Evolutionary conservation across 2,329 filamentous ascomycete species (phyloP), one percentile per base, ranked within the genome.

Genomic region (Graphium sp.): DNA sequence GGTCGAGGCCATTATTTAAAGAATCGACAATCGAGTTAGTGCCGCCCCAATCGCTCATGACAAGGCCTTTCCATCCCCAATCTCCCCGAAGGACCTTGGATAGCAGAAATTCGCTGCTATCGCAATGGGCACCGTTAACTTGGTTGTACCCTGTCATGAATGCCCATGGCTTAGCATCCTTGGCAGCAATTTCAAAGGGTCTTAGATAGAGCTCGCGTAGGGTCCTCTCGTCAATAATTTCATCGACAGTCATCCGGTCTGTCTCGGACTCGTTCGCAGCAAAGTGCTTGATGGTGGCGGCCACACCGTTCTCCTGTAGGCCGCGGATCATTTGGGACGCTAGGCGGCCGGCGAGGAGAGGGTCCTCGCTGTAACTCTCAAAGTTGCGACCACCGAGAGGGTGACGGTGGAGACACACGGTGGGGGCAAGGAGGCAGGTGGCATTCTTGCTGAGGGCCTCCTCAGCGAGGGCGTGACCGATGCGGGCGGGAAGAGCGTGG

Each of bases 381-480:
- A 56, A 56, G 11, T 52, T 52, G 23, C 53, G 44, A n/a, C 53
- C 53, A 4, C 53, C 53, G 5, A 57, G 37, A 0, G 53, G 53
- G 3, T 49, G 53, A 17, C 53, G 46, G 22, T 56, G 53, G n/a
- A 56, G 49, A 37, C 49, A 58, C 22, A 60, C 37, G 14, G 43
- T 46, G 6, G 43, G 43, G 11, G 40, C 43, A 24, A 46, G 60
- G 35, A 78, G 66, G n/a, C 80, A 64, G 39, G 81, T 74, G 7
- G 77, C 64, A 31, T 77, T 77, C 50, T 84, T 85, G 34, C 41
- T 43, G 5, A 45, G 43, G 5, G 47, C 43, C 32, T 53, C 73
- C 18, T 71, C 60, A 14, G 64, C 72, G 36, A 77, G 60, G 12
- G 70, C 52, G 22, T 56, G 48, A n/a, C 73, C 73, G 12, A 74